phyloP scores from a whole-genome alignment of 768 basidiomycete genomes.

The Pisolithus marmoratus region DNA sequence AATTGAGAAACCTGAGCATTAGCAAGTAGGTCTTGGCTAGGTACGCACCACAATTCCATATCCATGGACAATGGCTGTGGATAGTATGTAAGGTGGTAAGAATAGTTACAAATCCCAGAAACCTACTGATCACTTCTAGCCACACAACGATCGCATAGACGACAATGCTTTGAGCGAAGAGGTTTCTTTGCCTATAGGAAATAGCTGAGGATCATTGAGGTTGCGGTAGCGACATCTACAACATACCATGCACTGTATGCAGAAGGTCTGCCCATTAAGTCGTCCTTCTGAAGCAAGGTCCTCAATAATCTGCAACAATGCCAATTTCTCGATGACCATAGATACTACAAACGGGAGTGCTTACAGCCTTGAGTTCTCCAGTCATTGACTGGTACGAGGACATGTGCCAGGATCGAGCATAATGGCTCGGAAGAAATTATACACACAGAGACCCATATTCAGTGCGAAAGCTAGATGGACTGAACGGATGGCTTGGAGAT shows the following conservation, averaged over 20 bases:
- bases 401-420: slow-evolving; percentile 87
- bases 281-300: slow-evolving; percentile 83
- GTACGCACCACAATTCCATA: slow-evolving; percentile 91
- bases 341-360: slow-evolving; percentile 18
- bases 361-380: slow-evolving; percentile 79
- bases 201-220: neutral
- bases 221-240: neutral
- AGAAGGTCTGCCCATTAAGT: slow-evolving; percentile 94
- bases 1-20: slow-evolving; percentile 3
- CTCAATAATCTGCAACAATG: slow-evolving; percentile 65
- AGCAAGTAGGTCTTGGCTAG: neutral
- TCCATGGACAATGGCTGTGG: slow-evolving; percentile 93
- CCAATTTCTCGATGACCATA: neutral
- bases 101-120: neutral
- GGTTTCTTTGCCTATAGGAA: slow-evolving; percentile 70
- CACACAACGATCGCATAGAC: slow-evolving; percentile 84
- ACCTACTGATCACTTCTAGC: slow-evolving; percentile 91
- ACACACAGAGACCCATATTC: slow-evolving; percentile 62
- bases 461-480: slow-evolving; percentile 77
- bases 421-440: slow-evolving; percentile 89
- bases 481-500: slow-evolving; percentile 67
- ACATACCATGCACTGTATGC: slow-evolving; percentile 88
- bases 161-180: slow-evolving; percentile 91
- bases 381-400: slow-evolving; percentile 75
- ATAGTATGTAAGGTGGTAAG: slow-evolving; percentile 1